phyloP scores from a whole-genome alignment of 768 basidiomycete species.

The Mycena chlorophos region DNA sequence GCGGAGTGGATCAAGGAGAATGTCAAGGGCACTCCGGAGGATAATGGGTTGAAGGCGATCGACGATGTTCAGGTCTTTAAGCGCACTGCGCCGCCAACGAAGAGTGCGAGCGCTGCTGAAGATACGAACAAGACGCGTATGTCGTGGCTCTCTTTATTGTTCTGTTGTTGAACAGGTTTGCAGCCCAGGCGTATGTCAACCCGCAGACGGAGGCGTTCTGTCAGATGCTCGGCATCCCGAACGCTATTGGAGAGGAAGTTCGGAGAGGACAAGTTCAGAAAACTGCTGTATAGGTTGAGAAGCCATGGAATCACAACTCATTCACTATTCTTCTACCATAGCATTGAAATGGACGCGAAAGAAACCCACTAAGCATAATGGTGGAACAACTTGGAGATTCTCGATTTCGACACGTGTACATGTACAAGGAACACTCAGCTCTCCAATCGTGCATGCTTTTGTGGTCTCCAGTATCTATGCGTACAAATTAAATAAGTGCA shows the following conservation, averaged over 20 bases:
- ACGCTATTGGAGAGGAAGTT: conserved; percentile 45
- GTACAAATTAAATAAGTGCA: conserved; percentile 1
- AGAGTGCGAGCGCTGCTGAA: conserved; percentile 46
- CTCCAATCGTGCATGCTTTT: no score
- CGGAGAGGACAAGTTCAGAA: no score
- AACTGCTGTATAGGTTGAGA: no score
- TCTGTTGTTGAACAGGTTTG: conserved; percentile 33
- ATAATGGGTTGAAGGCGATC: conserved; percentile 40
- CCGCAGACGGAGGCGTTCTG: conserved; percentile 90
- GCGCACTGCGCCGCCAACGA: conserved; percentile 53
- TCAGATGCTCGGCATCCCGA: conserved; percentile 72
- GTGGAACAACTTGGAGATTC: no score
- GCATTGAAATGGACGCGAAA: no score
- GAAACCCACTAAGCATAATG: no score
- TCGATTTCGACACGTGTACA: no score
- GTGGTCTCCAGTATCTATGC: background rate
- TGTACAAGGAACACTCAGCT: no score
- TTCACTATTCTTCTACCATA: no score
- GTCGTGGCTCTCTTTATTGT: conserved; percentile 25
- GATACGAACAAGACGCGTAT: conserved; percentile 33
- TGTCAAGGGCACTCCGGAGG: conserved; percentile 33
- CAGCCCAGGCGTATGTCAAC: conserved; percentile 80
- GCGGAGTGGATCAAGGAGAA: conserved; percentile 68
- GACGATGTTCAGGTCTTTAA: conserved; percentile 62
- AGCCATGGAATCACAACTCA: no score